Conservation (phyloP, 176 grass and related monocot species). For the Metroxylon sagu region DNA sequence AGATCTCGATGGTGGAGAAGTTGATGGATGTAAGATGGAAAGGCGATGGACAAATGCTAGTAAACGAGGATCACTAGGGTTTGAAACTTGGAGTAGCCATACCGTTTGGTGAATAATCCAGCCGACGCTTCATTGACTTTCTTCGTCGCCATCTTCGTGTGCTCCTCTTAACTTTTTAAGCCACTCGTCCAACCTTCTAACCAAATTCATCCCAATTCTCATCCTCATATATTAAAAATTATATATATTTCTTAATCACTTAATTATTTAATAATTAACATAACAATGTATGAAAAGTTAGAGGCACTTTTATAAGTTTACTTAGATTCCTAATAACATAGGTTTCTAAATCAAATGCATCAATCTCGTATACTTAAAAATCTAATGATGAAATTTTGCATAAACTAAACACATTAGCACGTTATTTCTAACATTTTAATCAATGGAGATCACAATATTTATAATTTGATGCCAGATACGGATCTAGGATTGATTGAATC, state of each 20-base stretch:
- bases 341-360: too few relatives aligned
- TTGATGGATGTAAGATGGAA: constrained; percentile 11
- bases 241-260: background rate
- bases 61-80: constrained; percentile 78
- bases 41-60: constrained; percentile 59
- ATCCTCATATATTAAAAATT: constrained; percentile 36
- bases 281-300: background rate
- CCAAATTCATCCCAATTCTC: constrained; percentile 49
- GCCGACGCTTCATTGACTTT: constrained; percentile 64
- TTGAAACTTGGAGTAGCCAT: constrained; percentile 81
- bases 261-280: background rate
- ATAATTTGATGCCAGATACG: too few relatives aligned
- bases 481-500: too few relatives aligned
- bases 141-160: constrained; percentile 86
- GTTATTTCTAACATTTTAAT: too few relatives aligned
- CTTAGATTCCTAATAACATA: too few relatives aligned
- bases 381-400: too few relatives aligned
- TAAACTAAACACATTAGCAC: too few relatives aligned
- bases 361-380: too few relatives aligned
- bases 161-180: constrained; percentile 47
- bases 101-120: constrained; percentile 53
- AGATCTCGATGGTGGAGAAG: constrained; percentile 55
- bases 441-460: too few relatives aligned
- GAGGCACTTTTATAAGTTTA: too few relatives aligned
- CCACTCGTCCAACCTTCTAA: constrained; percentile 51